Evolutionary conservation across 331 rosid genomes (phyloP).

Genomic region (Acacia pycnantha): DNA sequence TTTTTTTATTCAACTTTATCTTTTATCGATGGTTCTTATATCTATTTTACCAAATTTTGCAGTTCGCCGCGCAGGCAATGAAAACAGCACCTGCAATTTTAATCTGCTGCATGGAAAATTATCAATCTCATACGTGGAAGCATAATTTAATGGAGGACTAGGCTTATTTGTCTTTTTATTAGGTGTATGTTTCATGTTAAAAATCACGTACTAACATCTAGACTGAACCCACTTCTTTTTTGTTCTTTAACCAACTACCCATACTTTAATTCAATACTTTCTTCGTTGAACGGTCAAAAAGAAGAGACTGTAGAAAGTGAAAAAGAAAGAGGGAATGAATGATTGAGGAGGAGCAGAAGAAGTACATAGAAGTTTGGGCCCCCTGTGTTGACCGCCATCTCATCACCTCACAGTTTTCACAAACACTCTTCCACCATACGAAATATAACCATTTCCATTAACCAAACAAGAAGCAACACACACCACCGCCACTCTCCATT

Average conservation of each 20-base stretch:
- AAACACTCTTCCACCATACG: constrained; percentile 10
- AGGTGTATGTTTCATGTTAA: no score
- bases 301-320: neutral
- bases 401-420: neutral
- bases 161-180: no score
- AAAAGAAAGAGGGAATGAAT: constrained; percentile 13
- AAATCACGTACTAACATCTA: no score
- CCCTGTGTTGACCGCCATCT: constrained; percentile 35
- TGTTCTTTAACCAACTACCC: no score
- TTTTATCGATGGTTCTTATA: neutral
- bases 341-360: neutral
- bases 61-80: no score
- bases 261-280: no score
- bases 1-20: neutral
- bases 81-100: no score
- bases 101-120: no score
- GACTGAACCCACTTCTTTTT: no score
- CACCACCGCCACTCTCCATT: neutral
- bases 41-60: no score
- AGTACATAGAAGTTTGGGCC: neutral
- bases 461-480: neutral
- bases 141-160: no score
- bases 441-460: constrained; percentile 6
- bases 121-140: no score
- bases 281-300: constrained; percentile 63